These are phyloP conservation scores for Hygrophila difformis DNA, from an alignment of 257 asterid genomes.

Conservation along the genomic window DNA sequence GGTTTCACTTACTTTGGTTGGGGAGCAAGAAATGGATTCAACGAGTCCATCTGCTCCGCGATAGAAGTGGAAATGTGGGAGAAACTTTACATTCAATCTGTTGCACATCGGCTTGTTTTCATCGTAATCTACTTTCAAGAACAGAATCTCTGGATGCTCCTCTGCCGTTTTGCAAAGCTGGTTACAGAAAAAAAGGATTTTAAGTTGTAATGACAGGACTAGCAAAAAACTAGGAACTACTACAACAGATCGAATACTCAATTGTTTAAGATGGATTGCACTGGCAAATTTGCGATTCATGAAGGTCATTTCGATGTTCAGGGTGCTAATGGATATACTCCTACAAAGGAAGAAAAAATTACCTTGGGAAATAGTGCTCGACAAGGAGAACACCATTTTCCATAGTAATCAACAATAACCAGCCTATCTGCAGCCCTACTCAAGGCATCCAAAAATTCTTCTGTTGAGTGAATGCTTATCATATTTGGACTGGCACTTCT, in stretches of 20 bases:
- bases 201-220: too few species aligned
- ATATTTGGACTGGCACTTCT: conserved; percentile 64
- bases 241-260: too few species aligned
- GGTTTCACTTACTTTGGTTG: conserved; percentile 89
- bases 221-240: too few species aligned
- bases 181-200: conserved; percentile 1
- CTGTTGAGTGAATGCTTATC: conserved; percentile 62
- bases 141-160: conserved; percentile 67
- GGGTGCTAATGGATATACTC: too few species aligned
- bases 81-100: conserved; percentile 80
- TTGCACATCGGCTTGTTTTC: conserved; percentile 90
- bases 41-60: conserved; percentile 94
- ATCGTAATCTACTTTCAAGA: conserved; percentile 81
- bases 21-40: conserved; percentile 88
- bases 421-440: conserved; percentile 71
- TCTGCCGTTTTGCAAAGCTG: conserved; percentile 78
- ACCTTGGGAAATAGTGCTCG: conserved; percentile 79
- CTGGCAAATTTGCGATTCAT: too few species aligned
- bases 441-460: conserved; percentile 55
- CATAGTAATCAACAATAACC: conserved; percentile 70
- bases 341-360: too few species aligned
- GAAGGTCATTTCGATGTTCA: too few species aligned
- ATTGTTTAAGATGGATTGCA: too few species aligned
- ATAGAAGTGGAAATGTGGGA: conserved; percentile 88
- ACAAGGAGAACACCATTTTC: conserved; percentile 84